Base-by-base conservation (phyloP, 306 rosid species). In the Cucurbita argyrosperma region DNA sequence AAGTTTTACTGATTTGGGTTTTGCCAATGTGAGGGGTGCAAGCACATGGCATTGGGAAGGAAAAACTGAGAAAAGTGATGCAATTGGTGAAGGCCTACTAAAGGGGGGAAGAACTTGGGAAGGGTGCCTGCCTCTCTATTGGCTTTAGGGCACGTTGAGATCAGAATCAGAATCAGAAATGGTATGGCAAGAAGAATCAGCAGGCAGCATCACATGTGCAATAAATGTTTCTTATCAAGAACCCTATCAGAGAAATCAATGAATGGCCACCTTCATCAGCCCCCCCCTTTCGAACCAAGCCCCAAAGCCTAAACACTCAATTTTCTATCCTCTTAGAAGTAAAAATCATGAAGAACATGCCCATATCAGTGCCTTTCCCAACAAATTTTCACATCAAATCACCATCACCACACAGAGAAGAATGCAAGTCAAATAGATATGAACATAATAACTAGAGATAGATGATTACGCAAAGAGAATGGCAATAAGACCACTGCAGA, bases 21-120 rank as follows among this genome's bases (percentile, higher is more conserved):
- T 67, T 67, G 39, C 39, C 55, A 67, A 67, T 21, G 12, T 23
- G 55, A 46, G 42, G 4, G 53, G 35, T 47, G 74, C 21, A 47
- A 68, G 74, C 74, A 68, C 74, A 68, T 68, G 74, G 57, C 57
- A 23, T 68, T 55, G 83, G 61, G 76, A 70, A 56, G 80, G 71
- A n/a, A 69, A 69, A 26, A 8, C 73, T 68, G 55, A 67, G 56
- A 57, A 21, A 68, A 10, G 56, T 47, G 16, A 63, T 39, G 15
- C 50, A 16, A 63, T 68, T 46, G 57, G 74, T 47, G 43, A 68
- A 68, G 57, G 21, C 43, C 51, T 47, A 57, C 74, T 49, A 26
- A 68, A 47, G n/a, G 10, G 73, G 74, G 57, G 70, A 40, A 39
- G 67, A 46, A 46, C 73, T 68, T 47, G 73, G 73, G 73, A 68